Evolutionary conservation across 2,329 filamentous ascomycete species (phyloP), one percentile per base, ranked within the genome.

Genomic region (Dendrostoma leiphaemia): DNA sequence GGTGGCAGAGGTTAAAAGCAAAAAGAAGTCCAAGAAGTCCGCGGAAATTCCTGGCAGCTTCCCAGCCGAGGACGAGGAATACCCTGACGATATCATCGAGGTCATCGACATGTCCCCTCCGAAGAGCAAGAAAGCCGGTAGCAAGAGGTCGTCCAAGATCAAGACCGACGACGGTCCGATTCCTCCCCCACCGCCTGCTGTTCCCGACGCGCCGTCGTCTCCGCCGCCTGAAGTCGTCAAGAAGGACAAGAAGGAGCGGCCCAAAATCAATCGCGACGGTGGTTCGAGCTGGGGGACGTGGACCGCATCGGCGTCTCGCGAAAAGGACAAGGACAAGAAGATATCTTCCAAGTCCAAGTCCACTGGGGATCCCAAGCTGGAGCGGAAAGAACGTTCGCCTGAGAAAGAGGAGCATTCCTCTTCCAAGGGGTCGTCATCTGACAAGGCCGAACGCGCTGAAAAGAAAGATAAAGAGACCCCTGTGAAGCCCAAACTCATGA

Each of bases 271-370:
- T 62, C 88, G 90, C 54, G 86, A 88, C 34, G 79, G 82, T 32
- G 43, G 51, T 9, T 77, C 82, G 12, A 84, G 88, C 28, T 94
- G 91, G 90, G 87, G 85, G 32, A 84, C 85, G 67, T 93, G 88
- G 88, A 83, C 81, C 17, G 79, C 84, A 15, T 74, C 80, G 3
- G 71, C 77, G 19, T 70, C 69, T 49, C 69, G 72, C 52, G 61
- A 60, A 62, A 64, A 72, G 67, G 82, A 60, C 62, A 64, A 72
- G 67, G 82, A 86, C 19, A 78, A 78, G 59, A 86, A 88, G 60
- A 66, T 76, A 2, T 63, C 67, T 8, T 83, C 85, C 0, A 88
- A 82, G 64, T 85, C 86, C 53, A 84, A 81, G 57, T 83, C 85
- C 10, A 87, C 90, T 60, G 85, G 79, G 62, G 79, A 82, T 50